Percentiles rank a stretch among this genome's conserved stretches.
Conservation (phyloP, 2,329 filamentous ascomycete genomes). For the Cordyceps javanica region DNA sequence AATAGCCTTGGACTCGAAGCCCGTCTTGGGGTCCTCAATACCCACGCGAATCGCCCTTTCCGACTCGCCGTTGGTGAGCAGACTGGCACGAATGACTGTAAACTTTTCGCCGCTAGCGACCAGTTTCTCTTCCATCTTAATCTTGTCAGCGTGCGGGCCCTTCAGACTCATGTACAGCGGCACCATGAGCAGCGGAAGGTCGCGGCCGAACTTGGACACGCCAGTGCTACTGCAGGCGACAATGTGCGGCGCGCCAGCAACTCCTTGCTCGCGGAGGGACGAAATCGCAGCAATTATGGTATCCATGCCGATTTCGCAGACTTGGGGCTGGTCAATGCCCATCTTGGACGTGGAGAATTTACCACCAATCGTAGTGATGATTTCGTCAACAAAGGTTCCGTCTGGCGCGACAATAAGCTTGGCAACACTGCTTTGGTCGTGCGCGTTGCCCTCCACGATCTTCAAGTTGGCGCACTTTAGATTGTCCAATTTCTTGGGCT, state of each 20-base stretch:
- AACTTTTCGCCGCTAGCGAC: constrained; percentile 25
- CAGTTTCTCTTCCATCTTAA: constrained; percentile 35
- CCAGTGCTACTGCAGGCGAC: constrained; percentile 35
- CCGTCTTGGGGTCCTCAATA: constrained; percentile 30
- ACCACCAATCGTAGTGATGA: constrained; percentile 44
- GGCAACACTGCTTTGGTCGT: constrained; percentile 32
- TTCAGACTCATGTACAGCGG: constrained; percentile 39
- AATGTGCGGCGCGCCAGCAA: constrained; percentile 26
- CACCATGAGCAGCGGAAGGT: constrained; percentile 36
- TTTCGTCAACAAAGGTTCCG: constrained; percentile 33
- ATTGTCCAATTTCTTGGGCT: constrained; percentile 40
- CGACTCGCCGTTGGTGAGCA: constrained; percentile 27
- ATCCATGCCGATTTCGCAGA: constrained; percentile 40
- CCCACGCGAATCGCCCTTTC: constrained; percentile 29
- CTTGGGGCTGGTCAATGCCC: constrained; percentile 37
- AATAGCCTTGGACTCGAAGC: constrained; percentile 28
- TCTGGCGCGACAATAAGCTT: constrained; percentile 27
- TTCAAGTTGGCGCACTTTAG: constrained; percentile 35
- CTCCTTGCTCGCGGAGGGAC: constrained; percentile 22
- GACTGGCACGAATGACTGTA: constrained; percentile 31
- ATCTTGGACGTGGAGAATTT: constrained; percentile 26
- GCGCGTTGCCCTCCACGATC: constrained; percentile 42
- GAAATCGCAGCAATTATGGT: constrained; percentile 36
- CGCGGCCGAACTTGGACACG: constrained; percentile 29
- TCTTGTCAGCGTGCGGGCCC: constrained; percentile 42